These are phyloP conservation scores for Lasiosphaeris hirsuta DNA, from an alignment of 495 filamentous ascomycete species.

Conservation along the genomic window DNA sequence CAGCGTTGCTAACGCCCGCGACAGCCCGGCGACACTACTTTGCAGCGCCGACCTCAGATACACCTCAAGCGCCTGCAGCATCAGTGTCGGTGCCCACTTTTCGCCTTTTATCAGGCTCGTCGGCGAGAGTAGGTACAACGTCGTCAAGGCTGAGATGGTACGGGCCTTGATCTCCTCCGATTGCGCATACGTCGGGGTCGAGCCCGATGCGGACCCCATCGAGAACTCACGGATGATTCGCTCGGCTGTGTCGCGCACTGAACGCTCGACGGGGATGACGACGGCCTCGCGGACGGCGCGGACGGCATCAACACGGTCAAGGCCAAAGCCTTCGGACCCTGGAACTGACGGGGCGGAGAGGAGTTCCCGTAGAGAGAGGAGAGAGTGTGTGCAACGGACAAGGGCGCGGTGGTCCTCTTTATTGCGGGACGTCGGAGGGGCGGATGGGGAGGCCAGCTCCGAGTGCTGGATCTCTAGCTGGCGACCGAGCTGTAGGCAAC, in stretches of 20 bases:
- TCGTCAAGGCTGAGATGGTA: slow-evolving; percentile 68
- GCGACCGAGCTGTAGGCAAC: slow-evolving; percentile 73
- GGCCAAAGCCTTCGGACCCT: slow-evolving; percentile 70
- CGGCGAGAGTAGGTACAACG: slow-evolving; percentile 77
- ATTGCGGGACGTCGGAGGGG: slow-evolving; percentile 19
- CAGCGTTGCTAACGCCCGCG: slow-evolving; percentile 70
- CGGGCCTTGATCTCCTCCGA: slow-evolving; percentile 72
- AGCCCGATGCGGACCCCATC: slow-evolving; percentile 57
- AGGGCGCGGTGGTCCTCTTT: slow-evolving; percentile 74
- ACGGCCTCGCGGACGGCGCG: slow-evolving; percentile 64
- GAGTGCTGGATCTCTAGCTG: slow-evolving; percentile 81
- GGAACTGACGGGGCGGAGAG: slow-evolving; percentile 57
- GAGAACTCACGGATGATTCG: slow-evolving; percentile 83
- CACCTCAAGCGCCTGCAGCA: slow-evolving; percentile 72
- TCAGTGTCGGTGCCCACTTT: slow-evolving; percentile 62
- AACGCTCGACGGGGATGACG: slow-evolving; percentile 65
- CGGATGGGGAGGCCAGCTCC: slow-evolving; percentile 37
- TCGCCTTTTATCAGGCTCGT: slow-evolving; percentile 43
- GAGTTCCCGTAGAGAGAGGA: slow-evolving; percentile 68
- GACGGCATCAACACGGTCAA: slow-evolving; percentile 68
- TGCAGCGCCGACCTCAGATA: slow-evolving; percentile 74
- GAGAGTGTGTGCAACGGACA: slow-evolving; percentile 71
- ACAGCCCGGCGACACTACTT: slow-evolving; percentile 65
- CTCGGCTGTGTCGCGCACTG: slow-evolving; percentile 65
- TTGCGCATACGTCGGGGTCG: slow-evolving; percentile 65